Evolutionary conservation across 306 rosid species (phyloP).

Genomic region (Chamaecrista fasciculata): DNA sequence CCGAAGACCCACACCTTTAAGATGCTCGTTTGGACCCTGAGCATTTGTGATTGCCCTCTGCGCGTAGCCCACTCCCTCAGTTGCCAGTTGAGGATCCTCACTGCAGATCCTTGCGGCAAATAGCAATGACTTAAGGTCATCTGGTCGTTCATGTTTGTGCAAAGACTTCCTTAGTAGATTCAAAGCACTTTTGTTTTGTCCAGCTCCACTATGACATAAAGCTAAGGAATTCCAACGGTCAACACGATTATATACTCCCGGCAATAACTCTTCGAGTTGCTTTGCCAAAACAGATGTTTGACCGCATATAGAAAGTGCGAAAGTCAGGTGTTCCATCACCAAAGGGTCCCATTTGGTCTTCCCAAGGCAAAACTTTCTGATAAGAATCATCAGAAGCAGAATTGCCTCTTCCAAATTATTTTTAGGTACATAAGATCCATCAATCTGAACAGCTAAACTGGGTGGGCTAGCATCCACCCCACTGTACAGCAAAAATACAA

Average conservation of each 20-base stretch:
- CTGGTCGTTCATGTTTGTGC: slow-evolving; percentile 73
- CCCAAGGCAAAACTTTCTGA: slow-evolving; percentile 63
- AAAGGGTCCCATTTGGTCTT: slow-evolving; percentile 91
- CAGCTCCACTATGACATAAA: slow-evolving; percentile 76
- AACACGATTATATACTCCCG: slow-evolving; percentile 79
- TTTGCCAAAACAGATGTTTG: slow-evolving; percentile 77
- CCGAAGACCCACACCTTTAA: slow-evolving; percentile 77
- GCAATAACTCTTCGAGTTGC: slow-evolving; percentile 80
- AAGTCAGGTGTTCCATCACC: slow-evolving; percentile 83
- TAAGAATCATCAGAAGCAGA: slow-evolving; percentile 79
- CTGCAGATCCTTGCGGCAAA: slow-evolving; percentile 89
- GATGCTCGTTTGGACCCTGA: slow-evolving; percentile 55
- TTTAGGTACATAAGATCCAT: slow-evolving; percentile 83
- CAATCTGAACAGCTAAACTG: slow-evolving; percentile 86
- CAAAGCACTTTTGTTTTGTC: slow-evolving; percentile 60
- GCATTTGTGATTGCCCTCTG: slow-evolving; percentile 56
- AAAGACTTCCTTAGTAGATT: slow-evolving; percentile 72
- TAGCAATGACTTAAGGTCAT: slow-evolving; percentile 65
- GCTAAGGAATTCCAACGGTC: slow-evolving; percentile 93
- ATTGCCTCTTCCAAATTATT: slow-evolving; percentile 94
- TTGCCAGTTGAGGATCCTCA: slow-evolving; percentile 66
- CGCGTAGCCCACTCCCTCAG: slow-evolving; percentile 83
- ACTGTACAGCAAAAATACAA: slow-evolving; percentile 74
- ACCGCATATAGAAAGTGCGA: slow-evolving; percentile 79
- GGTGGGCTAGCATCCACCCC: slow-evolving; percentile 96